Percentiles rank a stretch among this genome's conserved stretches.
Evolutionary conservation across 768 basidiomycete genomes (phyloP).

Genomic region (Boletus rufocinnamomeus): DNA sequence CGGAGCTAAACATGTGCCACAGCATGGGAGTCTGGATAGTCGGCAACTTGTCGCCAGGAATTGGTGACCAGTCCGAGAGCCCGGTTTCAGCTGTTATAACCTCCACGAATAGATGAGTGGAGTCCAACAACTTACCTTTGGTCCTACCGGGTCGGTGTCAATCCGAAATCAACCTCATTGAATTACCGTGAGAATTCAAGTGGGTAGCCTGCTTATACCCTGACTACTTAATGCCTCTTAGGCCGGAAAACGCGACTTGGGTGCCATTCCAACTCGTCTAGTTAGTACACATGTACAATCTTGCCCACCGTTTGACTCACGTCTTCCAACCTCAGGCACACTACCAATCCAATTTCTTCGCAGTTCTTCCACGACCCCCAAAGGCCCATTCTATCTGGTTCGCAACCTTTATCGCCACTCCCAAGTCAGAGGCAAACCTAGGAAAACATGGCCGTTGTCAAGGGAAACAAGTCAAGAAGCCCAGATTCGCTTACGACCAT

Average conservation of each 20-base stretch:
- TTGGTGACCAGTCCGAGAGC: background rate
- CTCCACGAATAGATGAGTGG: background rate
- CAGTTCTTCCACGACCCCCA: constrained; percentile 35
- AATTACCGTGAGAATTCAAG: background rate
- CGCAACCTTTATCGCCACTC: constrained; percentile 46
- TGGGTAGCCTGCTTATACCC: background rate
- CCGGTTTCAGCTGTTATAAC: background rate
- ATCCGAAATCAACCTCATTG: background rate
- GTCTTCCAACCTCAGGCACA: background rate
- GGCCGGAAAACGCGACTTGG: background rate
- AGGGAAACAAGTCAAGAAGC: background rate
- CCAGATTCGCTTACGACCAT: constrained; percentile 33
- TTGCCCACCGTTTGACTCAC: background rate
- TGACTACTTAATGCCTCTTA: background rate
- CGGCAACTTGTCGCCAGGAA: background rate
- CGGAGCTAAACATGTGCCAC: background rate
- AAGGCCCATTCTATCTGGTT: constrained; percentile 61
- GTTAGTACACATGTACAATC: background rate
- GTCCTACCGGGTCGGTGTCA: background rate
- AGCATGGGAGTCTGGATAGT: background rate
- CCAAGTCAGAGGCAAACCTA: constrained; percentile 56
- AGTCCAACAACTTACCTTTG: background rate
- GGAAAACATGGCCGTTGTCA: background rate
- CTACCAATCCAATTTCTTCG: constrained; percentile 20
- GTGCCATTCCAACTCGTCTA: background rate